Conservation (phyloP, 2,329 filamentous ascomycete species). For the Microcyclospora pomicola region DNA sequence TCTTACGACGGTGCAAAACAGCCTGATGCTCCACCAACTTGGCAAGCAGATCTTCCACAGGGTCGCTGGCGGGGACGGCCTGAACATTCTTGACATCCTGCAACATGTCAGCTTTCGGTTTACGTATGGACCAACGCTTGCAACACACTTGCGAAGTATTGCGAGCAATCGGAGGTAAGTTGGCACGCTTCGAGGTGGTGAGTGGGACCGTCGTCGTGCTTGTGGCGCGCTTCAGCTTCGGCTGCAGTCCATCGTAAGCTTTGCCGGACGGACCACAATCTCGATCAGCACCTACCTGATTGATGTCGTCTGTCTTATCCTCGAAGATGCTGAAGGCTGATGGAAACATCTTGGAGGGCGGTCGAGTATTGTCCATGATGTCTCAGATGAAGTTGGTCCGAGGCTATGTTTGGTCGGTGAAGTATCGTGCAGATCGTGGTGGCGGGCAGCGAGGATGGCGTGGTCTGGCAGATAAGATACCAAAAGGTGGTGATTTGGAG, state of each 20-base stretch:
- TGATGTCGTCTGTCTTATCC: slow-evolving; percentile 1
- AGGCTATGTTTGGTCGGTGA: too few relatives aligned
- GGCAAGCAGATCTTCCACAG: slow-evolving; percentile 58
- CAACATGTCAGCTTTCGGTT: background rate
- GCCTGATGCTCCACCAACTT: slow-evolving; percentile 60
- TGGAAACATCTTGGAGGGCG: slow-evolving; percentile 4
- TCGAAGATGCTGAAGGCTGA: slow-evolving; percentile 8
- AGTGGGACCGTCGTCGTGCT: slow-evolving; percentile 18
- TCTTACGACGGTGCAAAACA: slow-evolving; percentile 45
- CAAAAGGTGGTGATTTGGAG: too few relatives aligned
- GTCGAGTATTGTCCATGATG: background rate
- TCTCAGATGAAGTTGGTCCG: background rate
- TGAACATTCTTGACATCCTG: slow-evolving; percentile 3
- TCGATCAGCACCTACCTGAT: background rate
- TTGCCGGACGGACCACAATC: background rate
- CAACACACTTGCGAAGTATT: slow-evolving; percentile 4
- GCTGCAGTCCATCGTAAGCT: slow-evolving; percentile 2
- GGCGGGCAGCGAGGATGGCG: too few relatives aligned
- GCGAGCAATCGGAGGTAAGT: slow-evolving; percentile 11
- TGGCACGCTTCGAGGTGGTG: slow-evolving; percentile 23
- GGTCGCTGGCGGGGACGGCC: slow-evolving; percentile 3
- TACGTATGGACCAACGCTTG: background rate
- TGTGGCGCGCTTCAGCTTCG: slow-evolving; percentile 6
- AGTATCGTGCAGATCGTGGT: too few relatives aligned
- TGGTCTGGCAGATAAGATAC: too few relatives aligned